These are phyloP conservation scores for Trichoderma koningiopsis DNA, from an alignment of 2,329 filamentous ascomycete species.

Conservation along the genomic window DNA sequence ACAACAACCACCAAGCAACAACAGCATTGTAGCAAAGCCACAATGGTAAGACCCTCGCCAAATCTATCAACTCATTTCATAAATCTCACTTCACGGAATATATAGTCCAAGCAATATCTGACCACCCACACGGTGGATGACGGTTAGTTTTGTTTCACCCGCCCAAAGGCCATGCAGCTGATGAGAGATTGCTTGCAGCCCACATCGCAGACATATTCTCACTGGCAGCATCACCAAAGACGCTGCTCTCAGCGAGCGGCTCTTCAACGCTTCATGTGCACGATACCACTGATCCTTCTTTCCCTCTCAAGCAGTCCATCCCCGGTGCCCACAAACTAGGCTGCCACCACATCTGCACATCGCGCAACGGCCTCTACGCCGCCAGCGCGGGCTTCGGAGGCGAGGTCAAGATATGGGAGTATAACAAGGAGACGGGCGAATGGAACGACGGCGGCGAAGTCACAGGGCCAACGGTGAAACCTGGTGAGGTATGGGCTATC, in stretches of 20 bases:
- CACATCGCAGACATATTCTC: slow-evolving; percentile 85
- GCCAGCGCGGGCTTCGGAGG: slow-evolving; percentile 89
- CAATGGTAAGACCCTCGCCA: slow-evolving; percentile 33
- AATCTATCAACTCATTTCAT: not conserved
- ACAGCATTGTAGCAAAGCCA: not conserved
- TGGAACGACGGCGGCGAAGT: slow-evolving; percentile 52
- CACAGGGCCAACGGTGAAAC: slow-evolving; percentile 50
- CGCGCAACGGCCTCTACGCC: slow-evolving; percentile 68
- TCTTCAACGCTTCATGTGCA: slow-evolving; percentile 81
- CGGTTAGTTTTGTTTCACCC: slow-evolving; percentile 54
- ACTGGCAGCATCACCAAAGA: slow-evolving; percentile 71
- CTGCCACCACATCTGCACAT: slow-evolving; percentile 83
- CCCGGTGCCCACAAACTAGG: slow-evolving; percentile 81
- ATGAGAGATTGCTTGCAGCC: slow-evolving; percentile 51
- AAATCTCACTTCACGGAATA: slow-evolving; percentile 11
- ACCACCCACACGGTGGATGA: slow-evolving; percentile 88
- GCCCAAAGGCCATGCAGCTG: slow-evolving; percentile 34
- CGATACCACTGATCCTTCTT: slow-evolving; percentile 69
- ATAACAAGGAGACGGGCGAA: slow-evolving; percentile 57
- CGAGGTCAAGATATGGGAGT: slow-evolving; percentile 80
- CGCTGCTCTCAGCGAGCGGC: slow-evolving; percentile 82
- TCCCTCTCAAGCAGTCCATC: slow-evolving; percentile 78
- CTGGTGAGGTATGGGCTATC: slow-evolving; percentile 83
- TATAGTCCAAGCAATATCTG: slow-evolving; percentile 95
- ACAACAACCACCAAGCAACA: slow-evolving; percentile 26